These are phyloP conservation scores for Xenosphaeropsis pyriputrescens DNA, from an alignment of 2,329 filamentous ascomycete species.

Conservation along the genomic window DNA sequence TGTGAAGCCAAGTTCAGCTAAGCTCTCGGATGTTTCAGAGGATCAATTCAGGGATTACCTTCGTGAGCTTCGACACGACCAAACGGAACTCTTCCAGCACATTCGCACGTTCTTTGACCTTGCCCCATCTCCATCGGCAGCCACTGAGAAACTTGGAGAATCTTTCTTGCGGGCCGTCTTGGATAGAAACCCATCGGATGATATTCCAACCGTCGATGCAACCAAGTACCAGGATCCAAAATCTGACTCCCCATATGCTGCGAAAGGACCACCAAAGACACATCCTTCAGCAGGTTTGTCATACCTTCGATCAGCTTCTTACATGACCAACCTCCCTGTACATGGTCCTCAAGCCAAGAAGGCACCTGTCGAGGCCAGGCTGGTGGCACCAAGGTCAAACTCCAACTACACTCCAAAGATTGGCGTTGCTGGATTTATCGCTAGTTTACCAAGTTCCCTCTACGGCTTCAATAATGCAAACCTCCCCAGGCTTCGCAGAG, in stretches of 20 bases:
- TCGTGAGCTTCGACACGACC: slow-evolving; percentile 35
- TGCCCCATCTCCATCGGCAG: slow-evolving; percentile 11
- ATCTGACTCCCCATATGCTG: slow-evolving; percentile 24
- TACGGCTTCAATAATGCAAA: slow-evolving; percentile 5
- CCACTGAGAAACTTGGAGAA: not conserved
- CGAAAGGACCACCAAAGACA: slow-evolving; percentile 37
- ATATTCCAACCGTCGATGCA: slow-evolving; percentile 4
- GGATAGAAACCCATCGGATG: not conserved
- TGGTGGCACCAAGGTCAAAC: slow-evolving; percentile 35
- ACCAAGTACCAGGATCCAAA: not conserved
- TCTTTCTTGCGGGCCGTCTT: not conserved
- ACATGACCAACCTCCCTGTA: slow-evolving; percentile 42
- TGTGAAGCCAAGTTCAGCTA: slow-evolving; percentile 14
- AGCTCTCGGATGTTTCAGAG: slow-evolving; percentile 28
- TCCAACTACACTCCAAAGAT: slow-evolving; percentile 7
- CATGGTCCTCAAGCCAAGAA: slow-evolving; percentile 40
- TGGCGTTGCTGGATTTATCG: slow-evolving; percentile 18
- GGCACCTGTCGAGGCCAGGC: slow-evolving; percentile 38
- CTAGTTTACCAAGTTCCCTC: slow-evolving; percentile 6
- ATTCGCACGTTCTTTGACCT: slow-evolving; percentile 49
- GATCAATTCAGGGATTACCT: slow-evolving; percentile 35
- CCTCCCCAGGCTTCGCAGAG: not conserved
- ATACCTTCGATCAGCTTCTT: slow-evolving; percentile 38
- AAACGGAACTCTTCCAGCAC: slow-evolving; percentile 32
- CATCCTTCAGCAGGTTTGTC: slow-evolving; percentile 51